These are phyloP conservation scores for Anacardium occidentale DNA, from an alignment of 345 rosid species.

Conservation along the genomic window DNA sequence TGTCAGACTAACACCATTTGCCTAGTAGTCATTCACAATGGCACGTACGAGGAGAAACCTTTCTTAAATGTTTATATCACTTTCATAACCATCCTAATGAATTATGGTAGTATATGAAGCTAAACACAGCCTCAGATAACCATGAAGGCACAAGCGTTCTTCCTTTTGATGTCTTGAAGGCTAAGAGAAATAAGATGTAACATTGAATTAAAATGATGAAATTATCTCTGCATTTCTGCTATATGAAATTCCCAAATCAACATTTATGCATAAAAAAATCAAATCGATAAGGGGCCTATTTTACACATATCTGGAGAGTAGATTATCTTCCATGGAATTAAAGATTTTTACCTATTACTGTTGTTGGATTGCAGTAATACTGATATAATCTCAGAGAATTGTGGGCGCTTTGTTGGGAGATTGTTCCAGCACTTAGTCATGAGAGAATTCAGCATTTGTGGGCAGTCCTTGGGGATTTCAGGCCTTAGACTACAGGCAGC, in stretches of 20 bases:
- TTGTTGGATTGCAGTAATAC: conserved; percentile 45
- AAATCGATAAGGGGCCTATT: neutral
- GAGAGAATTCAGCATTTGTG: conserved; percentile 58
- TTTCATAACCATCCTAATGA: conserved; percentile 12
- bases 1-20: conserved; percentile 13
- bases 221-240: conserved; percentile 24
- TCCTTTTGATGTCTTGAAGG: neutral
- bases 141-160: neutral
- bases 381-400: conserved; percentile 63
- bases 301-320: neutral
- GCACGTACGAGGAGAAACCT: neutral
- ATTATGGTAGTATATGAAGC: neutral
- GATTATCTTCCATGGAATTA: conserved; percentile 6
- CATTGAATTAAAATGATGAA: neutral
- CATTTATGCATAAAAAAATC: conserved; percentile 16
- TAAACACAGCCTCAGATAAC: neutral
- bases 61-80: conserved; percentile 9
- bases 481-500: conserved; percentile 97
- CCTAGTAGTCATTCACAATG: conserved; percentile 11
- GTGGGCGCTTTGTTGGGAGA: conserved; percentile 75
- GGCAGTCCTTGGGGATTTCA: conserved; percentile 92
- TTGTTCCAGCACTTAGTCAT: conserved; percentile 91
- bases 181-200: conserved; percentile 5
- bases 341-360: conserved; percentile 39
- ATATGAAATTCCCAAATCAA: conserved; percentile 20